Percentiles rank a stretch among this genome's conserved stretches.
These are phyloP conservation scores for Leishmania amazonensis DNA, from an alignment of 208 protist species.

Conservation along the genomic window DNA sequence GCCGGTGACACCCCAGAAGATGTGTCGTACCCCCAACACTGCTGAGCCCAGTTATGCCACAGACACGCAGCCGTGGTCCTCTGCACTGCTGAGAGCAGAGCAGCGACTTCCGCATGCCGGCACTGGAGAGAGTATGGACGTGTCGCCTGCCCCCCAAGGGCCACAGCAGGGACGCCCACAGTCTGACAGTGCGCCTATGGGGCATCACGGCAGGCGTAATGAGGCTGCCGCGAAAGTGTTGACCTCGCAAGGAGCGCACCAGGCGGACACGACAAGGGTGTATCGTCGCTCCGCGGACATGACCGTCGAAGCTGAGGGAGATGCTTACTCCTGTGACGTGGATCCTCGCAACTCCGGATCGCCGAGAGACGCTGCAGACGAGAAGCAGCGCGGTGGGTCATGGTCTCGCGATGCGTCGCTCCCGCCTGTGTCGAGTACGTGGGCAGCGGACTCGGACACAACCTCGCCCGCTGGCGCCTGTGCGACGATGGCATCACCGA, in stretches of 20 bases:
- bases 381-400: slow-evolving; percentile 7
- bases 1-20: neutral
- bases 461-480: neutral
- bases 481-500: neutral
- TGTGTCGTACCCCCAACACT: neutral
- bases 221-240: neutral
- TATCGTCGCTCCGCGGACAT: neutral
- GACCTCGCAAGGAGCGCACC: neutral
- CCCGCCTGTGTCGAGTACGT: neutral
- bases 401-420: neutral
- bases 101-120: slow-evolving; percentile 11
- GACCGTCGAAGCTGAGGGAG: neutral
- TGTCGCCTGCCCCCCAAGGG: neutral
- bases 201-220: neutral
- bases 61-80: slow-evolving; percentile 32
- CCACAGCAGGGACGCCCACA: neutral
- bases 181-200: neutral
- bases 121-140: neutral
- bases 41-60: slow-evolving; percentile 6
- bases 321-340: too few relatives aligned
- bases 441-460: slow-evolving; percentile 1
- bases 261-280: neutral
- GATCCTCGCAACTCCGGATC: neutral
- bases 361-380: neutral
- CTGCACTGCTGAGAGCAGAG: slow-evolving; percentile 17